Percentiles rank a stretch among this genome's conserved stretches.
Evolutionary conservation across 2,329 filamentous ascomycete genomes (phyloP).

Genomic region (Aspergillus novofumigatus): DNA sequence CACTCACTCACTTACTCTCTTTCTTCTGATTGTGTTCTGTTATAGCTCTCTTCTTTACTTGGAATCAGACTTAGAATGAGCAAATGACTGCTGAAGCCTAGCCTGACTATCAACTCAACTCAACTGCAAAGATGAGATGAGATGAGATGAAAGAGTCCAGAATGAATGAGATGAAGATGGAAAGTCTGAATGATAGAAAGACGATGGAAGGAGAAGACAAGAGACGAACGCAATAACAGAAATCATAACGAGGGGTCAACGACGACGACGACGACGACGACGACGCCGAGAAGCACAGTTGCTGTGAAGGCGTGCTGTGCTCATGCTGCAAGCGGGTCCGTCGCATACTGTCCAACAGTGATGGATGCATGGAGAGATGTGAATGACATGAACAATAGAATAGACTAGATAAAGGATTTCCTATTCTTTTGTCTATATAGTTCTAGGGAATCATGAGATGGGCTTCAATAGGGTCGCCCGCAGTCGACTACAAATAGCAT

Average conservation of each 20-base stretch:
- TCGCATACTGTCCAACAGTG: not conserved
- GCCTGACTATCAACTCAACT: not conserved
- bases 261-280: too few relatives aligned
- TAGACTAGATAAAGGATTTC: not conserved
- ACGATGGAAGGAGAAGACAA: not conserved
- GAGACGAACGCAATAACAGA: not conserved
- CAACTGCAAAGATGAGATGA: not conserved
- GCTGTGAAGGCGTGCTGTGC: not conserved
- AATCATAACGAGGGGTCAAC: not conserved
- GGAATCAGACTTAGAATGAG: not conserved
- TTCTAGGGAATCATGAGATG: not conserved
- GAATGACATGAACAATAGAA: not conserved
- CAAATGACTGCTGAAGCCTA: not conserved
- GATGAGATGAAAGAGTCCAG: not conserved
- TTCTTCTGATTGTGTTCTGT: too few relatives aligned
- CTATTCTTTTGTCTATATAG: not conserved
- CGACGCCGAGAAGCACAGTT: not conserved
- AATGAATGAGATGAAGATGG: too few relatives aligned
- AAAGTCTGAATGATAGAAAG: not conserved
- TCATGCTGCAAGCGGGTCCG: not conserved
- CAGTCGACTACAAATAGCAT: not conserved
- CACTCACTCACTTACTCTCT: too few relatives aligned
- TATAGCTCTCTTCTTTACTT: not conserved
- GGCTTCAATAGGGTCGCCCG: not conserved
- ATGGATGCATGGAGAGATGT: not conserved